Conservation (phyloP, 257 asterid genomes). For the Solanum rostratum region DNA sequence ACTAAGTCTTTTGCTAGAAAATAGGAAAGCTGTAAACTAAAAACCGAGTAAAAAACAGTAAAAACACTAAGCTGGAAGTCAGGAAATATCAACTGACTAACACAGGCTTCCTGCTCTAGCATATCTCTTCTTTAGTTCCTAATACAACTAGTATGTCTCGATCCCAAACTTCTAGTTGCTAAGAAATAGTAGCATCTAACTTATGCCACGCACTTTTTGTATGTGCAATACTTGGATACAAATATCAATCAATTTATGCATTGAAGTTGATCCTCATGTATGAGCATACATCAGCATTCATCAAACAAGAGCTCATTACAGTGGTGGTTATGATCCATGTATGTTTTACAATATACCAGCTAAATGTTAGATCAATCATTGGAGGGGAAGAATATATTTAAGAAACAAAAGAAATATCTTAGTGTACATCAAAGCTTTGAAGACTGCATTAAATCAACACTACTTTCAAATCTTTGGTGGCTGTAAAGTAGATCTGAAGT, state of each 20-base stretch:
- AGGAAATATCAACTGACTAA: no score
- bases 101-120: not conserved
- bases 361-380: not conserved
- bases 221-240: not conserved
- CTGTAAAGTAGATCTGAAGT: not conserved
- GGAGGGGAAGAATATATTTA: not conserved
- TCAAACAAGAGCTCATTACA: not conserved
- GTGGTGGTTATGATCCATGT: not conserved
- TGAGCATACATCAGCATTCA: not conserved
- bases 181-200: not conserved
- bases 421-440: not conserved
- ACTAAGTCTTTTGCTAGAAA: no score
- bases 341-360: no score
- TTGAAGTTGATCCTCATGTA: not conserved
- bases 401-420: not conserved
- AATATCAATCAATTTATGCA: not conserved
- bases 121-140: not conserved
- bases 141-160: not conserved
- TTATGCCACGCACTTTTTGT: not conserved
- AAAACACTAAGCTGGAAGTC: no score
- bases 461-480: not conserved
- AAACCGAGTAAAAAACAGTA: no score
- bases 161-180: not conserved
- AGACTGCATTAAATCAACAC: not conserved
- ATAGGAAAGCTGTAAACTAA: no score